Conservation (phyloP, 495 filamentous ascomycete species). For the Entonaema liquescens region DNA sequence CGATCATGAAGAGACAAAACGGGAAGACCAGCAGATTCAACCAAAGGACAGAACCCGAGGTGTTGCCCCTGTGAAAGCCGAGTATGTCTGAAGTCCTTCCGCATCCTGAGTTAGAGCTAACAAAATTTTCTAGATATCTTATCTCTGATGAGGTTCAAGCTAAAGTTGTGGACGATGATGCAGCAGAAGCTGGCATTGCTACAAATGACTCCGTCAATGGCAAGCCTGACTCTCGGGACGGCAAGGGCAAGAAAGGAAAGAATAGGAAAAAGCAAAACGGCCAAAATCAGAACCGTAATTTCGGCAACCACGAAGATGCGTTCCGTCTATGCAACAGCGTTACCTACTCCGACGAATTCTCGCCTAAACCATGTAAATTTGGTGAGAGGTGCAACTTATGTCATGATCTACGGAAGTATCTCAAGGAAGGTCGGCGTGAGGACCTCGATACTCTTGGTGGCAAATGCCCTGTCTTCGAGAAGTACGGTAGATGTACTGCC, state of each 20-base stretch:
- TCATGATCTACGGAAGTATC: slow-evolving; percentile 85
- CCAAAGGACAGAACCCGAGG: slow-evolving; percentile 64
- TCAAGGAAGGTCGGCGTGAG: slow-evolving; percentile 80
- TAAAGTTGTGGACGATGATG: slow-evolving; percentile 68
- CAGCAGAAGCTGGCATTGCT: slow-evolving; percentile 67
- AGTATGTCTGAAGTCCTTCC: slow-evolving; percentile 62
- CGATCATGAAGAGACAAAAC: slow-evolving; percentile 38
- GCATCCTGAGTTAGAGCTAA: slow-evolving; percentile 30
- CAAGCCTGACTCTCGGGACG: slow-evolving; percentile 43
- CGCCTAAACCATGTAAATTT: slow-evolving; percentile 73
- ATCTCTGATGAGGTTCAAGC: slow-evolving; percentile 50
- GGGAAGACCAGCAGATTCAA: slow-evolving; percentile 44
- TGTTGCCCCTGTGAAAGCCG: slow-evolving; percentile 82
- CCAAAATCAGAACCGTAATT: slow-evolving; percentile 88
- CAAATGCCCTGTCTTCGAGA: slow-evolving; percentile 81
- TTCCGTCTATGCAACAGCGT: slow-evolving; percentile 79
- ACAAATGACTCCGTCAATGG: slow-evolving; percentile 52
- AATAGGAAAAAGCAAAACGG: slow-evolving; percentile 74
- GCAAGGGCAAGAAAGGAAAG: slow-evolving; percentile 58
- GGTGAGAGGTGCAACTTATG: slow-evolving; percentile 79
- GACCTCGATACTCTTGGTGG: slow-evolving; percentile 79
- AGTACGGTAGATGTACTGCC: slow-evolving; percentile 74
- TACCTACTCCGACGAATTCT: slow-evolving; percentile 74
- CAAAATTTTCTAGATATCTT: slow-evolving; percentile 61
- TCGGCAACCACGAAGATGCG: slow-evolving; percentile 80